phyloP scores from a whole-genome alignment of 129 eudicot genomes.

The Rutidosis leptorrhynchoides region DNA sequence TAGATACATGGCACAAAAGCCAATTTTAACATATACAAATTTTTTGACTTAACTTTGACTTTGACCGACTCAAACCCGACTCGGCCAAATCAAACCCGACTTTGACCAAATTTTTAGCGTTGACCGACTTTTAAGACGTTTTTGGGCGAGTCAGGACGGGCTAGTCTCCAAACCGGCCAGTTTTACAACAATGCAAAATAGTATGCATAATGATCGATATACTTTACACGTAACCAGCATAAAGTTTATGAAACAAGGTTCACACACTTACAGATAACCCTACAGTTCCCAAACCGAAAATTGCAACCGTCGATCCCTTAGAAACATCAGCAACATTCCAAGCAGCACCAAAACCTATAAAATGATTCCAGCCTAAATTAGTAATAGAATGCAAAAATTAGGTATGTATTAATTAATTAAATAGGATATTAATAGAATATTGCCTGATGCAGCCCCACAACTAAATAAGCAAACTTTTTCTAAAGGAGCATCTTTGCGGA shows the following conservation, averaged over 20 bases:
- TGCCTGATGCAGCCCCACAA: slow-evolving; percentile 97
- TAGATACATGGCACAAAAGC: too few species aligned
- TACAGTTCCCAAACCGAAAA: slow-evolving; percentile 98
- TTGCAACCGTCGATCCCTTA: slow-evolving; percentile 72
- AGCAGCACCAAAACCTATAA: slow-evolving; percentile 88
- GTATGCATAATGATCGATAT: background rate
- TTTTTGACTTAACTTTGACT: too few species aligned
- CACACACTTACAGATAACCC: slow-evolving; percentile 78
- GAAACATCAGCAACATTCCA: slow-evolving; percentile 89
- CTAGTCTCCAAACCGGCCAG: too few species aligned
- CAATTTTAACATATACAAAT: too few species aligned
- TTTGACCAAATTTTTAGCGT: too few species aligned
- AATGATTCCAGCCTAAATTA: background rate
- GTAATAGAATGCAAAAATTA: background rate
- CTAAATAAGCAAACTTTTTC: slow-evolving; percentile 93
- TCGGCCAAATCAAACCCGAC: too few species aligned
- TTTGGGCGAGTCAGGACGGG: too few species aligned
- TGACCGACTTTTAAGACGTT: too few species aligned
- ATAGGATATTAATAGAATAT: background rate
- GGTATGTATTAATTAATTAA: background rate
- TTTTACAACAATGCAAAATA: too few species aligned
- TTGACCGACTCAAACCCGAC: too few species aligned
- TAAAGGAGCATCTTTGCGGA: slow-evolving; percentile 64
- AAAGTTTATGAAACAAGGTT: slow-evolving; percentile 1
- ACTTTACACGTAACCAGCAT: background rate